phyloP scores from a whole-genome alignment of 2,329 filamentous ascomycete species.

The Botrytis squamosa region DNA sequence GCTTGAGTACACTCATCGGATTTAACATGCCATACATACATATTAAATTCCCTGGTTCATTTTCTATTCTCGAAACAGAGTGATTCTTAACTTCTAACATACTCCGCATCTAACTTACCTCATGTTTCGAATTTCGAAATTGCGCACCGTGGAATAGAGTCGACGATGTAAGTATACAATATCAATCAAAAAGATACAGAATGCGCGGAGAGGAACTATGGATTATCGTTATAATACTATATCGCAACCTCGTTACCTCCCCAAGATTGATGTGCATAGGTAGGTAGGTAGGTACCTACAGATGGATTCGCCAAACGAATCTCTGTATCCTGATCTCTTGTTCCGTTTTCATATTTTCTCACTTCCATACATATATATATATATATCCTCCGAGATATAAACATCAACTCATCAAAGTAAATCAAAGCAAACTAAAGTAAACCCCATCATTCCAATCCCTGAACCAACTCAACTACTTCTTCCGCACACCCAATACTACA shows the following conservation, averaged over 20 bases:
- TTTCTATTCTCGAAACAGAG: no score
- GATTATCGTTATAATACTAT: neutral
- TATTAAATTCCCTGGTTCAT: no score
- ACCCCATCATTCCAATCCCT: neutral
- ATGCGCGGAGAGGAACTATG: neutral
- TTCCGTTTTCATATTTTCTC: neutral
- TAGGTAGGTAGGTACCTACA: neutral
- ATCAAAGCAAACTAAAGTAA: no score
- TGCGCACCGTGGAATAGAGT: neutral
- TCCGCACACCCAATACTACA: slow-evolving; percentile 35
- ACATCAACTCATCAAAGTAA: no score
- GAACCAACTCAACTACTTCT: slow-evolving; percentile 29
- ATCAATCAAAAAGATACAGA: neutral
- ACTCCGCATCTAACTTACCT: neutral
- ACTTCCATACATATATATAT: no score
- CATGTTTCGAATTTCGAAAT: neutral
- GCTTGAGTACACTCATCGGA: fast-evolving
- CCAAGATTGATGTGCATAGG: neutral
- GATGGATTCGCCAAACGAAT: neutral
- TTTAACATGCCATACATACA: neutral
- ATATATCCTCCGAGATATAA: neutral
- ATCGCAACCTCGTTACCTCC: neutral
- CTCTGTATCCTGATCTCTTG: neutral
- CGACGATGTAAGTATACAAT: neutral
- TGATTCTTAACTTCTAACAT: neutral